Conservation (phyloP, 1,139 yeast genomes). For the Geotrichum carabidarum region DNA sequence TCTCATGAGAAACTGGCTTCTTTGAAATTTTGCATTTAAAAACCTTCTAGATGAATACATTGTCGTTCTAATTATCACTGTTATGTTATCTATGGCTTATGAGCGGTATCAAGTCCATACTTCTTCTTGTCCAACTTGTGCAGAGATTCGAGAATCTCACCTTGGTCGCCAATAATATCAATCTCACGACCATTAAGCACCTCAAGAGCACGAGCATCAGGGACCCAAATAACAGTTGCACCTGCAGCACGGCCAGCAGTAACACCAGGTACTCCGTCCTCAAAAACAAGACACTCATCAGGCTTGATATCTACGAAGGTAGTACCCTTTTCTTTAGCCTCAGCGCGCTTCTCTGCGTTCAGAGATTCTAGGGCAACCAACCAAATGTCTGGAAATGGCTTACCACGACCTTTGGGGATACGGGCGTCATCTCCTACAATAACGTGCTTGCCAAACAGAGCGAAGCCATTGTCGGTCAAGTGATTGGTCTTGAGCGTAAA, state of each 20-base stretch:
- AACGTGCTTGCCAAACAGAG: slow-evolving; percentile 58
- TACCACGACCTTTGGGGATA: slow-evolving; percentile 78
- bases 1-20: too few species aligned
- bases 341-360: slow-evolving; percentile 43
- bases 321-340: neutral
- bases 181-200: slow-evolving; percentile 44
- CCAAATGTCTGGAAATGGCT: slow-evolving; percentile 93
- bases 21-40: too few species aligned
- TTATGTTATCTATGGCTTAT: neutral
- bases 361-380: slow-evolving; percentile 66
- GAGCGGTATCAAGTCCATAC: slow-evolving; percentile 36
- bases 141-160: slow-evolving; percentile 53
- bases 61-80: too few species aligned
- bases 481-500: slow-evolving; percentile 66
- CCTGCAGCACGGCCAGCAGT: slow-evolving; percentile 77
- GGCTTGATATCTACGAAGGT: slow-evolving; percentile 19
- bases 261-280: slow-evolving; percentile 92
- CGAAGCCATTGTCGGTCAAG: slow-evolving; percentile 51
- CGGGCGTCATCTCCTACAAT: slow-evolving; percentile 87
- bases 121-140: slow-evolving; percentile 50
- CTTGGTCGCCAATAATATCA: slow-evolving; percentile 49
- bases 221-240: slow-evolving; percentile 88
- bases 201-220: slow-evolving; percentile 65
- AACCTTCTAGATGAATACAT: too few species aligned
- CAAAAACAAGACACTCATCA: slow-evolving; percentile 84